Evolutionary conservation across 352 stramenopile genomes (phyloP), one percentile per base, ranked within the genome.

Genomic region (Phytophthora palmivora): DNA sequence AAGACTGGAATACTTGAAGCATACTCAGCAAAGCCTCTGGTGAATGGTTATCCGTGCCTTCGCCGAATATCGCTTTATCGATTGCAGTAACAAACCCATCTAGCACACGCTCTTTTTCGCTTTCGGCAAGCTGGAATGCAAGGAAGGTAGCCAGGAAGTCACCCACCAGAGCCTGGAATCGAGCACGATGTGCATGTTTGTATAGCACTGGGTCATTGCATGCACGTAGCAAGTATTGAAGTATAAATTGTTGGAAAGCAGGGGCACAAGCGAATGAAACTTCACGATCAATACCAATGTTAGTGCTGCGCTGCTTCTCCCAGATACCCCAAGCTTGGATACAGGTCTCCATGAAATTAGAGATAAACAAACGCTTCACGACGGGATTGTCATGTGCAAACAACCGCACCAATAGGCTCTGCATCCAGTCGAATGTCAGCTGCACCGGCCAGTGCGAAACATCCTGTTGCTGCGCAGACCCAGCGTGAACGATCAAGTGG

Each of bases 351-450:
- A 92, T 91, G 50, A 92, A 91, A 14, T 87, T 78, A 2, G 74
- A 78, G 28, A 94, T 64, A 53, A 92, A 92, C 16, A 89, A 62
- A 19, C 87, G 79, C 24, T 89, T 89, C 16, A 92, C 79, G 44
- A 88, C 63, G 7, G 86, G 76, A 46, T 93, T 93, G 30, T 95
- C 84, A 60, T 95, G 86, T 10, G 67, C 66, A 58, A 92, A 93
- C 14, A 91, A 75, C 2, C 82, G 84, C 28, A 86, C 63, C 19
- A 95, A 38, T 1, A 95, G 62, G 45, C 81, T 90, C 54, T 90
- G 72, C 34, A 92, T 73, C 84, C 87, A 95, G 47, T 84, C 71
- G 44, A 95, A 95, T 19, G 75, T 87, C 15, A 95, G 66, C 19
- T 61, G 41, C n/a, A 91, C 72, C 0, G 85, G 82, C 82, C 81